These are phyloP conservation scores for Meredithiella fracta DNA, from an alignment of 2,329 filamentous ascomycete species.

Conservation along the genomic window DNA sequence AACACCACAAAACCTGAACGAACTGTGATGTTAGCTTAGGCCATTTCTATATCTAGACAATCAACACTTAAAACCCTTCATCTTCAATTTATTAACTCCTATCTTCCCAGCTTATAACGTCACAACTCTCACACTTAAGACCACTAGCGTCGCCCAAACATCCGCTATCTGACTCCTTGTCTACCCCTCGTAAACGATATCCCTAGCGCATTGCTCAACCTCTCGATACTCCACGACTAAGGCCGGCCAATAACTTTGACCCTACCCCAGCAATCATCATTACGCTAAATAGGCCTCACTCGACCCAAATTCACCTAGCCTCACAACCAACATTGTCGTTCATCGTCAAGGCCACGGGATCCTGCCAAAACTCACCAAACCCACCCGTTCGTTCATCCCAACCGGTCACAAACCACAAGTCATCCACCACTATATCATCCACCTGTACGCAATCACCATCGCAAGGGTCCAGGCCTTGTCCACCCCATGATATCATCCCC, in stretches of 20 bases:
- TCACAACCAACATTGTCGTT: not conserved
- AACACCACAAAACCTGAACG: not conserved
- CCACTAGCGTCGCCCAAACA: not conserved
- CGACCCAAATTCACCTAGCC: not conserved
- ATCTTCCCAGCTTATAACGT: not conserved
- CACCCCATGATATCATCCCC: not conserved
- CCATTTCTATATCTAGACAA: not conserved
- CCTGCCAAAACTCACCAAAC: not conserved
- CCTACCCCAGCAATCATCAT: not conserved
- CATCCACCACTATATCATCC: not conserved
- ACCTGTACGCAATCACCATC: not conserved
- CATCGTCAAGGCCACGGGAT: not conserved
- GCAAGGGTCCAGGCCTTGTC: not conserved
- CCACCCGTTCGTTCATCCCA: not conserved
- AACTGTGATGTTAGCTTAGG: not conserved
- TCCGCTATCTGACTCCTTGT: not conserved
- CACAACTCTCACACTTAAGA: not conserved
- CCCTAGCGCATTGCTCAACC: not conserved
- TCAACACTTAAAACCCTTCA: not conserved
- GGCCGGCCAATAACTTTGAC: not conserved
- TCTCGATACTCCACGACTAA: not conserved
- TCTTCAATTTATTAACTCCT: not conserved
- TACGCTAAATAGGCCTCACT: not conserved
- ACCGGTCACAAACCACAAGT: not conserved
- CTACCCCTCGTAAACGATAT: not conserved